phyloP scores from a whole-genome alignment of 2,329 filamentous ascomycete species.

The Colletotrichum cordylinicola region DNA sequence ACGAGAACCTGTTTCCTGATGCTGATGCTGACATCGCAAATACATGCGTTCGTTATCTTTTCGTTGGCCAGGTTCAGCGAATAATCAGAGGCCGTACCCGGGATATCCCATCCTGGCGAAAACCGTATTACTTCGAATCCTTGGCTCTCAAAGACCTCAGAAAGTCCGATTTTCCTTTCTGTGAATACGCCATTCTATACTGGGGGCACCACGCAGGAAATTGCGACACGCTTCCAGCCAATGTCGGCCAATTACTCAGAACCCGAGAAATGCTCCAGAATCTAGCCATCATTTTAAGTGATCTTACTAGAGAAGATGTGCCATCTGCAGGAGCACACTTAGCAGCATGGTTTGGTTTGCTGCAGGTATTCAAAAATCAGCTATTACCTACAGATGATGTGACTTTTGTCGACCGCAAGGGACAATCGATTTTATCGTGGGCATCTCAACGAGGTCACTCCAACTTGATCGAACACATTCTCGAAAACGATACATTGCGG shows the following conservation, averaged over 20 bases:
- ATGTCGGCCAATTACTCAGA: fast-evolving
- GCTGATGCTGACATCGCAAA: background rate
- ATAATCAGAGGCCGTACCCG: fast-evolving
- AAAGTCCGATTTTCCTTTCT: background rate
- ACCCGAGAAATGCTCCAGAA: background rate
- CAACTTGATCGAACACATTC: too few species aligned
- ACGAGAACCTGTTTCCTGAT: background rate
- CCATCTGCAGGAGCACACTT: background rate
- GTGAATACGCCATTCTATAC: background rate
- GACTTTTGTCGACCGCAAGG: too few species aligned
- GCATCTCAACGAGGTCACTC: too few species aligned
- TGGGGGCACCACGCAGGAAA: background rate
- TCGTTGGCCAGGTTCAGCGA: conserved; percentile 16
- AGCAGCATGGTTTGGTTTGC: background rate
- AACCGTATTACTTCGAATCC: background rate
- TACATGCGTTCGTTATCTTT: conserved; percentile 32
- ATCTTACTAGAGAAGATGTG: background rate
- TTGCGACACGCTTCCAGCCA: fast-evolving
- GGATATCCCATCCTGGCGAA: background rate
- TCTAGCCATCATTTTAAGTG: fast-evolving
- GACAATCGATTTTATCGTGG: too few species aligned
- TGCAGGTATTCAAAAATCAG: too few species aligned
- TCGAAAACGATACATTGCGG: too few species aligned
- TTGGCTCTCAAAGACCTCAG: fast-evolving
- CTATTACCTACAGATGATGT: too few species aligned